Base-by-base conservation (phyloP, 1,284 basidiomycete genomes). In the Marasmius sp. region DNA sequence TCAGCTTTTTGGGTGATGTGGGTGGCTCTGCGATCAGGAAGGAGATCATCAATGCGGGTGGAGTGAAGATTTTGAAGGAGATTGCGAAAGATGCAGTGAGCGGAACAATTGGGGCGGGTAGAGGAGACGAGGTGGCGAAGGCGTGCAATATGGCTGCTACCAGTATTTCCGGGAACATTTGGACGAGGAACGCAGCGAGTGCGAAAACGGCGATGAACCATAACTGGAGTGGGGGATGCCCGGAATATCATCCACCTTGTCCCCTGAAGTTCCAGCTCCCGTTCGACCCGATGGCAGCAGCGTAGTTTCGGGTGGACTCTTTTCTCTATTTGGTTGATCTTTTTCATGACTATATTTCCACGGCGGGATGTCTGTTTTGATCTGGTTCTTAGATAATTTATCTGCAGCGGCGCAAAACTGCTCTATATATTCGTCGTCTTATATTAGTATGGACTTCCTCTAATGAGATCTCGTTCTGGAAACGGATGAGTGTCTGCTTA, bases 151-250 rank as follows among this genome's bases (percentile, higher is more conserved):
- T 69, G 45, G 69, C 69, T 34, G 66, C 59, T 27, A 70, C 68
- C 16, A 70, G 66, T 45, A 66, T 71, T 49, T 66, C 62, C 1
- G 69, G 69, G 9, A 71, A 71, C 39, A 47, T 71, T 6, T 71
- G 67, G 67, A 65, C 67, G 27, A 59, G 69, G 18, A 71, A 71
- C 51, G 61, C 68, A 48, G 68, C 66, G 66, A 53, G 11, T 14
- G 63, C 63, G 0, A 61, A 59, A 27, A 61, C 63, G 2, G 63
- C 63, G 1, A 59, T 64, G 63, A 55, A 20, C 12, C 63, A 61
- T 38, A 59, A 64, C 33, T 64, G 63, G 63, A 61, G 51, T 57
- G 63, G 63, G 14, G 63, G 63, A 27, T 64, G 63, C 61, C 63
- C 63, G 14, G 59, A 65, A n/a, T 59, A 57, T 58, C 59, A 61